These are phyloP conservation scores for Pseudocercospora cruenta DNA, from an alignment of 2,329 filamentous ascomycete species.

Conservation along the genomic window DNA sequence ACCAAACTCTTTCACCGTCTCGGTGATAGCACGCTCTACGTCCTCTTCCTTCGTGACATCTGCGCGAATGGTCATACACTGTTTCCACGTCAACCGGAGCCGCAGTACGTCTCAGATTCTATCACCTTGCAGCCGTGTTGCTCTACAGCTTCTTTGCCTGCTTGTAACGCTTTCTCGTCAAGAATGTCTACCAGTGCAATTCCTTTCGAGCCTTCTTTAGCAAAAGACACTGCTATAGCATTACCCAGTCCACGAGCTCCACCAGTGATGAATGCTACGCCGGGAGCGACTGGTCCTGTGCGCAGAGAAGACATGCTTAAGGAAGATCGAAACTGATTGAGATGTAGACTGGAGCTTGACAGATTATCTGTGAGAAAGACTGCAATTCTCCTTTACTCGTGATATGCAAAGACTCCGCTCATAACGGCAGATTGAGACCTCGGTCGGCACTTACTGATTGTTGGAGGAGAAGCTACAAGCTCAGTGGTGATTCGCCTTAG, in stretches of 20 bases:
- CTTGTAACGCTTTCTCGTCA: conserved; percentile 28
- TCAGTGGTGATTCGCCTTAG: not conserved
- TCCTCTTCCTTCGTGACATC: conserved; percentile 41
- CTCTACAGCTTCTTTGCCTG: conserved; percentile 31
- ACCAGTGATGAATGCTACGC: conserved; percentile 35
- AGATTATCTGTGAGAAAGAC: not conserved
- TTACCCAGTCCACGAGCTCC: conserved; percentile 34
- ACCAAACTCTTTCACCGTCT: conserved; percentile 43
- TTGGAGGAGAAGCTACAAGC: not conserved
- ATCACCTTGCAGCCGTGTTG: conserved; percentile 29
- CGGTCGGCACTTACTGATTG: not conserved
- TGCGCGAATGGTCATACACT: conserved; percentile 31
- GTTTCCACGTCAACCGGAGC: not conserved
- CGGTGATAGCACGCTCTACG: conserved; percentile 37
- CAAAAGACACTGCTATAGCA: conserved; percentile 34
- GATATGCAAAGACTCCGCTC: not conserved
- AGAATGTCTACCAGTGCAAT: conserved; percentile 33
- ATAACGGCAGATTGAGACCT: not conserved
- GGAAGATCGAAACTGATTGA: not conserved
- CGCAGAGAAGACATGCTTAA: conserved; percentile 26
- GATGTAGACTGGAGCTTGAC: not conserved
- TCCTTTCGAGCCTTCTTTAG: conserved; percentile 33
- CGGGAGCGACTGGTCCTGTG: conserved; percentile 31
- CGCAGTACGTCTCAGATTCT: no score
- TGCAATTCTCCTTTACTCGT: not conserved